Conservation (phyloP, 176 grass and related monocot genomes). For the Juncus effusus region DNA sequence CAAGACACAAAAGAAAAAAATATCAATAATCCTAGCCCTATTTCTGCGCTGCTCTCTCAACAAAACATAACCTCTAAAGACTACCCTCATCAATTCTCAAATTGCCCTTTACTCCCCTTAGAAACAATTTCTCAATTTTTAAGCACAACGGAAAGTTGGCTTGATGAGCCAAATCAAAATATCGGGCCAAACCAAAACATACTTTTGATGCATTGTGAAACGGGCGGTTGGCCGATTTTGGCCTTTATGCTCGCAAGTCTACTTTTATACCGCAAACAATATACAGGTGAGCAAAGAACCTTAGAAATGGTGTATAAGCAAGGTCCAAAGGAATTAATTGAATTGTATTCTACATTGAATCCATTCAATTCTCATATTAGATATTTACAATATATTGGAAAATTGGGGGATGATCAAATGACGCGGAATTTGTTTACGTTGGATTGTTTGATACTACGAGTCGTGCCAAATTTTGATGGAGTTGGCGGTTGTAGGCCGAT, state of each 20-base stretch:
- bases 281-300: conserved; percentile 83
- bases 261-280: conserved; percentile 75
- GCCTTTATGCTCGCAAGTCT: conserved; percentile 97
- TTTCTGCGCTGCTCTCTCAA: conserved; percentile 52
- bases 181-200: conserved; percentile 65
- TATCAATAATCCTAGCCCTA: conserved; percentile 41
- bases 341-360: conserved; percentile 60
- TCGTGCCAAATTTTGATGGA: conserved; percentile 77
- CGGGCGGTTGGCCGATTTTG: conserved; percentile 79
- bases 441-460: conserved; percentile 89
- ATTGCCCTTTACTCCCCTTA: conserved; percentile 75
- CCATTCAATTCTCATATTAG: conserved; percentile 79
- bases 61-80: conserved; percentile 64
- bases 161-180: conserved; percentile 21
- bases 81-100: conserved; percentile 61
- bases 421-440: conserved; percentile 58
- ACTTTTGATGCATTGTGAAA: conserved; percentile 89
- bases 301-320: conserved; percentile 95
- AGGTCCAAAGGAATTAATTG: conserved; percentile 80
- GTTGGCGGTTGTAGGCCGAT: conserved; percentile 73
- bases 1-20: conserved; percentile 11
- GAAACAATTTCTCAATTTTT: conserved; percentile 81
- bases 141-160: conserved; percentile 73
- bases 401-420: conserved; percentile 48
- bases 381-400: conserved; percentile 77